Evolutionary conservation across 441 rosid species (phyloP), one percentile per base, ranked within the genome.

Genomic region (Hypseocharis bilobata): DNA sequence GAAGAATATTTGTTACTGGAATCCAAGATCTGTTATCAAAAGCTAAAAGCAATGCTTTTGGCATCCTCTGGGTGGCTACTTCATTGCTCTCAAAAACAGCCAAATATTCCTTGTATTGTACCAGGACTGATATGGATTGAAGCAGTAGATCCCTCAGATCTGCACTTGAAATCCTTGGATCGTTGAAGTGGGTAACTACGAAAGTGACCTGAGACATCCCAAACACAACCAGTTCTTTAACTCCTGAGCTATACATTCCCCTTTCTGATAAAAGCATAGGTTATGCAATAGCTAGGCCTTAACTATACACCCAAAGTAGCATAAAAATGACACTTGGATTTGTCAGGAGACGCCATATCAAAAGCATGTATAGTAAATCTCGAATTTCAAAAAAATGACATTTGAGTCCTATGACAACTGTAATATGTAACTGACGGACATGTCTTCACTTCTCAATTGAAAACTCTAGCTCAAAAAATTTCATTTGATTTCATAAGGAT

Each of bases 21-120:
- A 89, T 88, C 99, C 99, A 94, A 60, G 88, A 87, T 76, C 97
- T 81, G 81, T 91, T 94, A 74, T 94, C 99, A 83, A 94, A 94
- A 62, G 99, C 89, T 51, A 92, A 81, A 61, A 94, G 63, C 69
- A 94, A 80, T 11, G 92, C 86, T 67, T 82, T 83, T 22, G 97
- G 96, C 88, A 94, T 78, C 77, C 73, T 85, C 54, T 67, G 84
- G 6, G 81, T 87, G 60, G 97, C 99, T 10, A 88, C 93, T 74
- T 80, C 88, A 70, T 94, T 94, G 86, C 72, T 78, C 83, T 91
- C 97, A 70, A 94, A 93, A 69, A 87, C 87, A 62, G 81, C 86
- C 80, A 91, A 71, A 78, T 86, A 86, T 73, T 93, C 96, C 81
- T 82, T 86, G 72, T 89, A 88, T 67, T 91, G 97, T 70, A 94